A percentile compares a stretch with the other conserved stretches of the same genome.
phyloP scores from a whole-genome alignment of 2,329 filamentous ascomycete genomes.

The Botryotinia globosa region DNA sequence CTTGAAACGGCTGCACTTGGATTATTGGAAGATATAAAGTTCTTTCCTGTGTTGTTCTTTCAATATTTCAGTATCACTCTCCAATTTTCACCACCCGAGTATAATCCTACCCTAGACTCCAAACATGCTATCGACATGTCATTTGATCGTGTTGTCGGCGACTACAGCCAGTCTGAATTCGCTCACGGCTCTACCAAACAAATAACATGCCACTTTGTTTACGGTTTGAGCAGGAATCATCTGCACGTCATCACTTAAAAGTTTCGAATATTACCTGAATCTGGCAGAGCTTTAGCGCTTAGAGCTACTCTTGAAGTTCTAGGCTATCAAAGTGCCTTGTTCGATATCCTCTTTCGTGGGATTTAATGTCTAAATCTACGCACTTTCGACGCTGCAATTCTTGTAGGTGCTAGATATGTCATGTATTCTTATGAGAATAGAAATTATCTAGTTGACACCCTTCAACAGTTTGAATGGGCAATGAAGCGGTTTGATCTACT shows the following conservation, averaged over 20 bases:
- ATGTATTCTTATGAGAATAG: constrained; percentile 55
- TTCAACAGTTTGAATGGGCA: constrained; percentile 58
- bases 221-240: constrained; percentile 57
- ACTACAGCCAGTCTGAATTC: constrained; percentile 57
- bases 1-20: constrained; percentile 48
- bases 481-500: constrained; percentile 57
- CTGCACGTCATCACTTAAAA: constrained; percentile 53
- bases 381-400: constrained; percentile 62
- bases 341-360: constrained; percentile 48
- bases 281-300: constrained; percentile 53
- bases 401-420: constrained; percentile 59
- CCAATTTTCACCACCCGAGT: constrained; percentile 48
- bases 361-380: constrained; percentile 58
- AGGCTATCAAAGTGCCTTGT: constrained; percentile 52
- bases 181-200: constrained; percentile 55
- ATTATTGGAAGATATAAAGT: constrained; percentile 50
- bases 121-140: constrained; percentile 58
- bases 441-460: constrained; percentile 48
- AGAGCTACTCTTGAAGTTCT: constrained; percentile 55
- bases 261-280: constrained; percentile 55
- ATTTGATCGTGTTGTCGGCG: constrained; percentile 58
- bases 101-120: constrained; percentile 50
- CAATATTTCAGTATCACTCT: constrained; percentile 57
- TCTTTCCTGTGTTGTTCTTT: constrained; percentile 59
- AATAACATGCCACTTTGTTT: constrained; percentile 52